phyloP scores from a whole-genome alignment of 352 stramenopile species.

The Phytopythium oedochilum region DNA sequence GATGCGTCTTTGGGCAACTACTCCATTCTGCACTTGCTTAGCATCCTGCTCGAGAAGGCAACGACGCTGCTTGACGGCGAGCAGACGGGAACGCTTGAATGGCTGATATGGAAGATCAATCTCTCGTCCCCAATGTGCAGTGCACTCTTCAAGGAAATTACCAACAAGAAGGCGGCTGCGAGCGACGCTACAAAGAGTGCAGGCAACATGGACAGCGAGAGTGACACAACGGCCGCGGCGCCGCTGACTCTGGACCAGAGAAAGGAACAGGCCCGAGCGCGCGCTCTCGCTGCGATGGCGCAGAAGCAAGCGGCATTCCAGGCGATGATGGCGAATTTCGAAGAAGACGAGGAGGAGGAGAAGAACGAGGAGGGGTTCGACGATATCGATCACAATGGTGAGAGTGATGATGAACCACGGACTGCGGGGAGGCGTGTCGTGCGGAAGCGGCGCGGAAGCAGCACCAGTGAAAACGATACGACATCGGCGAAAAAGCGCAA shows the following conservation, averaged over 20 bases:
- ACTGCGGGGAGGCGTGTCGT: constrained; percentile 8
- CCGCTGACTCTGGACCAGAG: constrained; percentile 64
- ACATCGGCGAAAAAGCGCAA: constrained; percentile 35
- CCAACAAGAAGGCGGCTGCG: constrained; percentile 18
- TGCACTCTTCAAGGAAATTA: constrained; percentile 27
- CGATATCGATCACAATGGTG: constrained; percentile 15
- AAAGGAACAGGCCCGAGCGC: constrained; percentile 73
- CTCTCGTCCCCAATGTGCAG: constrained; percentile 37
- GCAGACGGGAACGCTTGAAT: constrained; percentile 67
- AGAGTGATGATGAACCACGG: constrained; percentile 5
- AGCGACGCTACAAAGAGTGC: constrained; percentile 12
- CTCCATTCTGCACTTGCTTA: constrained; percentile 56
- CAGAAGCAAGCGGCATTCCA: constrained; percentile 82
- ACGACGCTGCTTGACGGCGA: constrained; percentile 60
- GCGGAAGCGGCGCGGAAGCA: constrained; percentile 42
- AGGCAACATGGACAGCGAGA: not conserved
- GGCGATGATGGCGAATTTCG: constrained; percentile 67
- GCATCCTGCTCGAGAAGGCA: constrained; percentile 36
- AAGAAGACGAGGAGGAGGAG: constrained; percentile 31
- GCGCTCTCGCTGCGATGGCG: constrained; percentile 74
- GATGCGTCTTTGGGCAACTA: constrained; percentile 25
- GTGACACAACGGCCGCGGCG: constrained; percentile 1
- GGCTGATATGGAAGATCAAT: constrained; percentile 64
- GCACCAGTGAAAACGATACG: constrained; percentile 22
- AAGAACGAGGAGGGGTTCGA: constrained; percentile 19